Base-by-base conservation (phyloP, 2,329 filamentous ascomycete genomes). In the Apiospora malaysiana region DNA sequence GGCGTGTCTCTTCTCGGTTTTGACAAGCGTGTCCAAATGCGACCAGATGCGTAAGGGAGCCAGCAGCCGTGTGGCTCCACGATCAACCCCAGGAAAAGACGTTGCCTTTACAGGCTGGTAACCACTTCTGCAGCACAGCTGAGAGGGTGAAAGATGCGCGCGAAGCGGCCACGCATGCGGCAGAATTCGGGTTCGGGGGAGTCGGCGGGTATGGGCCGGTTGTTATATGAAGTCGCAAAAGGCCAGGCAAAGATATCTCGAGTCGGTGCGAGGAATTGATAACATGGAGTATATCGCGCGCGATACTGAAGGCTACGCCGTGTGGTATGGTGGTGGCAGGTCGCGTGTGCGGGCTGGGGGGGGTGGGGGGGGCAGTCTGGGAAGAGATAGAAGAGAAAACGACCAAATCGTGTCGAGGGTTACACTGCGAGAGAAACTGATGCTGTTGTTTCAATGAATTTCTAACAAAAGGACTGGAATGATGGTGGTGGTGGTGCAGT, bases 91-190 rank as follows among this genome's bases (percentile, higher is more conserved):
- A n/a, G 42, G 9, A 68, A 47, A 37, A 10, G 43, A 45, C 23
- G 73, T 71, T 71, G 72, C 70, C 71, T 77, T 72, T 71, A 74
- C 70, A 72, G 73, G 73, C 76, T 72, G 73, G 70, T 73, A 73
- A 76, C 72, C 71, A 75, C 74, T 72, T 76, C 75, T 71, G 73
- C 72, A 69, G 72, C 66, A 73, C 74, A 72, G 72, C 72, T 70
- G 66, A 68, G 70, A 70, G 46, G 66, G 69, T 70, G 70, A 71
- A 78, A 69, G 76, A 76, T 75, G 72, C 73, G 74, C 71, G 70
- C 69, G 66, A 71, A n/a, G 46, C 25, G 66, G n/a, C 66, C 32
- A 63, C 56, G 32, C 56, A 63, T 63, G 56, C 56, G 66, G 66
- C 43, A 47, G 25, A 47, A 12, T 25, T 68, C 66, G 43, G 42